Evolutionary conservation across 1,284 basidiomycete species (phyloP), one percentile per base, ranked within the genome.

Genomic region (Hemileia vastatrix): DNA sequence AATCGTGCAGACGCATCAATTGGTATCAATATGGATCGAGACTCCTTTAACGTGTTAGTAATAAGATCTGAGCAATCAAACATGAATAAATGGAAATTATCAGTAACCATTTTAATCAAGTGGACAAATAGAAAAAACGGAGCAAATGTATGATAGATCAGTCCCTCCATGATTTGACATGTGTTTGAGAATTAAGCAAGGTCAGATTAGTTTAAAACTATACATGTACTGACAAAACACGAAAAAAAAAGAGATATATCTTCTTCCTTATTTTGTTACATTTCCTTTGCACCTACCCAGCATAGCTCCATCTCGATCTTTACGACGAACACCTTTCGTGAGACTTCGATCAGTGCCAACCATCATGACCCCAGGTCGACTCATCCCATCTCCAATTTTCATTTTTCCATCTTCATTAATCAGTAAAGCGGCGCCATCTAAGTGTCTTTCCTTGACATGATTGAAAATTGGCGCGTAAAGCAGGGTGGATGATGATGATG

Each of bases 401-500:
- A 88, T 83, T n/a, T 86, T 86, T 51, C 75, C 76, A 52, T 86
- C 86, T 49, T 82, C 67, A 48, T 83, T 81, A 45, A 70, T 70
- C 66, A 88, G 81, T 33, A 91, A 81, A 5, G 95, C 88, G 2
- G 94, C 95, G 43, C 92, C 92, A 68, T 98, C 93, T 27, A 99
- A 80, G 78, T 97, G 95, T 36, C 93, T 84, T 76, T 99, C 95
- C 63, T 86, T 84, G 81, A 92, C 93, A 76, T 99, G 95, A 75
- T 98, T 98, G 80, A 97, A 83, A 69, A 94, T 86, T 18, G 97
- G 89, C 9, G 93, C 94, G 74, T 98, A 95, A 31, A 98, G 80
- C 18, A 98, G 86, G 2, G 95, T 97, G 5, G 93, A 94, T 6
- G 90, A 89, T 0, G 91, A 92, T 0, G 66, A 65, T 4, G 70